Percentiles rank a stretch among this genome's conserved stretches.
phyloP scores from a whole-genome alignment of 2,329 filamentous ascomycete genomes.

The Paraconiothyrium sp. region DNA sequence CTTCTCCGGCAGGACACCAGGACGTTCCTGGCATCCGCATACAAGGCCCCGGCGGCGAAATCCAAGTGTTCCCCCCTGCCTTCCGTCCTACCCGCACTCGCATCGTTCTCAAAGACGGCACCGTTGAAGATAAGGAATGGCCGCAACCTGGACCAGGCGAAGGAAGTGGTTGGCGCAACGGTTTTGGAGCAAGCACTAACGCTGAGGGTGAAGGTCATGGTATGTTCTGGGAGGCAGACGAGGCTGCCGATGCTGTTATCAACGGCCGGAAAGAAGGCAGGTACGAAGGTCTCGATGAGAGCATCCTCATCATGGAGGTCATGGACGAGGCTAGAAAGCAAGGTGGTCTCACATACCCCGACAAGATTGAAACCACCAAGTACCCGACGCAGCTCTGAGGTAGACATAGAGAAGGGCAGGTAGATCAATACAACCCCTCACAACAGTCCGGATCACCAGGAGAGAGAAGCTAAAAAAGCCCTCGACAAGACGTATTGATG shows the following conservation, averaged over 20 bases:
- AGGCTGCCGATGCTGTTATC: slow-evolving; percentile 76
- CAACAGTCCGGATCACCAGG: background rate
- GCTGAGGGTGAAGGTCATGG: slow-evolving; percentile 74
- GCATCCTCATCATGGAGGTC: slow-evolving; percentile 83
- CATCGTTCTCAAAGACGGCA: slow-evolving; percentile 64
- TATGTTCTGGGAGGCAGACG: slow-evolving; percentile 91
- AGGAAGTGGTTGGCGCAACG: slow-evolving; percentile 58
- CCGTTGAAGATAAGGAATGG: slow-evolving; percentile 59
- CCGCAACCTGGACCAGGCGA: slow-evolving; percentile 58
- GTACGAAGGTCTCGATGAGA: slow-evolving; percentile 73
- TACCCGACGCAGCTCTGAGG: slow-evolving; percentile 42
- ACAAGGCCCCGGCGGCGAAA: slow-evolving; percentile 82
- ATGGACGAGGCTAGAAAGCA: slow-evolving; percentile 76
- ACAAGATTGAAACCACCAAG: slow-evolving; percentile 68
- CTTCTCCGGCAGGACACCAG: slow-evolving; percentile 64
- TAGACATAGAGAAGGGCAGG: background rate
- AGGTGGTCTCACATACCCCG: slow-evolving; percentile 69
- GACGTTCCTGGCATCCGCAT: slow-evolving; percentile 77
- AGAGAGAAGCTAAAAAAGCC: too few relatives aligned
- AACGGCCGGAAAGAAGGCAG: slow-evolving; percentile 81
- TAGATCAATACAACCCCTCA: background rate
- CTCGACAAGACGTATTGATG: too few relatives aligned
- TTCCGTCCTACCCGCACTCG: slow-evolving; percentile 74
- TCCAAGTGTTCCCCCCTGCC: slow-evolving; percentile 78
- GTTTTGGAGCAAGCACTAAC: slow-evolving; percentile 53